Conservation (phyloP, 352 stramenopile species). For the Pythium phragmitis region DNA sequence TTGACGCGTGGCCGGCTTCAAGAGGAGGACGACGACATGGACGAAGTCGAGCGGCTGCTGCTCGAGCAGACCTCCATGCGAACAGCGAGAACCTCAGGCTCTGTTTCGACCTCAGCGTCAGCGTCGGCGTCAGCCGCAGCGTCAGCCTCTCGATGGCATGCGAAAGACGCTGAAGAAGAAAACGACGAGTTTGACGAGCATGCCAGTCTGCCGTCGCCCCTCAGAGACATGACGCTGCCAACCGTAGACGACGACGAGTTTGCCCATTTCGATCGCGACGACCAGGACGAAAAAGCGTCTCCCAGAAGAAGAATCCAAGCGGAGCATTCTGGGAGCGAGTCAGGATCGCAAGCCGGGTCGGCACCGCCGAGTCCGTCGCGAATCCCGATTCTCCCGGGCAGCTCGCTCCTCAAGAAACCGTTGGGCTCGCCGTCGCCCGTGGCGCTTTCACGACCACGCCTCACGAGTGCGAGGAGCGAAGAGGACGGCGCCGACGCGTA, state of each 20-base stretch:
- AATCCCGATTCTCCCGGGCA: slow-evolving; percentile 23
- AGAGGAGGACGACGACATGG: slow-evolving; percentile 28
- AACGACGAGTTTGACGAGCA: slow-evolving; percentile 25
- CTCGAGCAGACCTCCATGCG: slow-evolving; percentile 24
- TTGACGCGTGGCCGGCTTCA: background rate
- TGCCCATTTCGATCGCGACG: slow-evolving; percentile 27
- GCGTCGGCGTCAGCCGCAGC: background rate
- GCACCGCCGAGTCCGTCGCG: slow-evolving; percentile 14
- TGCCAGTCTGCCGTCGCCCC: background rate
- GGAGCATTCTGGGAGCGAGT: slow-evolving; percentile 4
- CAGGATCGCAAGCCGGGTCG: slow-evolving; percentile 13
- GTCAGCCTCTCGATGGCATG: background rate
- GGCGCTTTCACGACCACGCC: slow-evolving; percentile 7
- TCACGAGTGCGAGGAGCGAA: slow-evolving; percentile 18
- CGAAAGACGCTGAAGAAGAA: slow-evolving; percentile 15
- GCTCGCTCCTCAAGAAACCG: slow-evolving; percentile 14
- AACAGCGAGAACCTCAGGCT: background rate
- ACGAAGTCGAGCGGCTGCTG: slow-evolving; percentile 29
- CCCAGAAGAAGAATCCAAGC: background rate
- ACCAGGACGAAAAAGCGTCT: slow-evolving; percentile 6
- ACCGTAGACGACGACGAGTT: slow-evolving; percentile 27
- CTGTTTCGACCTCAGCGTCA: background rate
- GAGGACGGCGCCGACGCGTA: slow-evolving; percentile 51
- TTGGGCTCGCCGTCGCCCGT: background rate
- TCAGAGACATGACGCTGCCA: slow-evolving; percentile 6